These are phyloP conservation scores for Xylariaceae sp. DNA, from an alignment of 2,329 filamentous ascomycete genomes.

Conservation along the genomic window DNA sequence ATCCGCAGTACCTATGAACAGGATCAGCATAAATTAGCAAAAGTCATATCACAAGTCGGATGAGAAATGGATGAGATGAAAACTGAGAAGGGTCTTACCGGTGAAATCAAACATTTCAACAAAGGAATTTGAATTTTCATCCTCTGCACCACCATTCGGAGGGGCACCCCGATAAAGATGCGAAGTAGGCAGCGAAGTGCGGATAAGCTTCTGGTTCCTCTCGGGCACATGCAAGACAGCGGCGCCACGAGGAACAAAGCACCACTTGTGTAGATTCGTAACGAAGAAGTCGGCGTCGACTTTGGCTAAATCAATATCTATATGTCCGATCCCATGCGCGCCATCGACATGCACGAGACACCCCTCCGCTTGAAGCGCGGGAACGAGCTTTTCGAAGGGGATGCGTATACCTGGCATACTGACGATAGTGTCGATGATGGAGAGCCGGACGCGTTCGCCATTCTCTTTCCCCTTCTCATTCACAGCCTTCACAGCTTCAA, in stretches of 20 bases:
- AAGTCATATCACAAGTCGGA: neutral
- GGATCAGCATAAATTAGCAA: neutral
- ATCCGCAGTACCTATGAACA: slow-evolving; percentile 51
- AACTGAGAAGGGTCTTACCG: slow-evolving; percentile 10
- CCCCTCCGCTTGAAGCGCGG: slow-evolving; percentile 50
- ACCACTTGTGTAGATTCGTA: slow-evolving; percentile 66
- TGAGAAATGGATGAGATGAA: neutral
- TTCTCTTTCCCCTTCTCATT: slow-evolving; percentile 22
- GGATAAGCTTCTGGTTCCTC: slow-evolving; percentile 57
- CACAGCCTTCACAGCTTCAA: slow-evolving; percentile 39
- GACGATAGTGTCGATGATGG: slow-evolving; percentile 62
- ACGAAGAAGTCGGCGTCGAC: slow-evolving; percentile 64
- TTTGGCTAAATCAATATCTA: slow-evolving; percentile 52
- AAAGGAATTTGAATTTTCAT: slow-evolving; percentile 8
- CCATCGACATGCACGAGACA: slow-evolving; percentile 61
- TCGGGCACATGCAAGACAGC: slow-evolving; percentile 60
- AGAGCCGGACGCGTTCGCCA: slow-evolving; percentile 53
- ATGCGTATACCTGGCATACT: slow-evolving; percentile 60
- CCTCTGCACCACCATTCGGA: slow-evolving; percentile 3
- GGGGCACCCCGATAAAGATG: slow-evolving; percentile 53
- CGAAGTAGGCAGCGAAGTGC: slow-evolving; percentile 60
- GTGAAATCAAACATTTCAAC: slow-evolving; percentile 36
- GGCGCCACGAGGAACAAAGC: slow-evolving; percentile 60
- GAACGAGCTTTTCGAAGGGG: slow-evolving; percentile 55
- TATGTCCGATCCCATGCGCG: slow-evolving; percentile 62